Evolutionary conservation across 2,329 filamentous ascomycete species (phyloP).

Genomic region (Plenodomus biglobosus): DNA sequence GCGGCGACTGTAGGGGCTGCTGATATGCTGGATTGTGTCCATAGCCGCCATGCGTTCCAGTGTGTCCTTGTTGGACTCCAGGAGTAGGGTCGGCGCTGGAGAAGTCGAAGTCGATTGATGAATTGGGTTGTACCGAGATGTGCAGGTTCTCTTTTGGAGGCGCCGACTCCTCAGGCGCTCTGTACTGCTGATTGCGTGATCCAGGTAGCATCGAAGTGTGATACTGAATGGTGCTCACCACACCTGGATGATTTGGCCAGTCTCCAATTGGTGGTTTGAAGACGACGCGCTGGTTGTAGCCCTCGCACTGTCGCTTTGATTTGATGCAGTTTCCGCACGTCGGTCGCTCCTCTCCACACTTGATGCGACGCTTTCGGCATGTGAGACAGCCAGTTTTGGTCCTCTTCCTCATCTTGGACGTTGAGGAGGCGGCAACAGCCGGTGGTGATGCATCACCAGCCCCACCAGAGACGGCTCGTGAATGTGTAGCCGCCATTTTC

Average conservation of each 20-base stretch:
- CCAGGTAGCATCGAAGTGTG: conserved; percentile 45
- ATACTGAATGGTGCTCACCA: conserved; percentile 42
- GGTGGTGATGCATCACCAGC: conserved; percentile 36
- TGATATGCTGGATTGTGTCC: conserved; percentile 30
- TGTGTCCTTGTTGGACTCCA: conserved; percentile 17
- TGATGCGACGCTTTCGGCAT: conserved; percentile 92
- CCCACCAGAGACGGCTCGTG: conserved; percentile 21
- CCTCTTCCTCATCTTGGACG: conserved; percentile 50
- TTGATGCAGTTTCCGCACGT: conserved; percentile 84
- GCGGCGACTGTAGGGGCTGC: conserved; percentile 36
- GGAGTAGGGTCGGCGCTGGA: conserved; percentile 20
- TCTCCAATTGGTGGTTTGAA: conserved; percentile 73
- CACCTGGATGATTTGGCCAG: conserved; percentile 45
- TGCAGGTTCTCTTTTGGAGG: conserved; percentile 25
- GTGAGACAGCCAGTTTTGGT: conserved; percentile 94
- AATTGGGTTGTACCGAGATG: conserved; percentile 34
- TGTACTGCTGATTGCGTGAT: conserved; percentile 26
- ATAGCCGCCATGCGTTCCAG: conserved; percentile 20
- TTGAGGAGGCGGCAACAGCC: conserved; percentile 18
- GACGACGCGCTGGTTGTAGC: conserved; percentile 77
- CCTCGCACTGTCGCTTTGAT: conserved; percentile 80
- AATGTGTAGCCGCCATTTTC: conserved; percentile 27
- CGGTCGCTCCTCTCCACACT: conserved; percentile 88
- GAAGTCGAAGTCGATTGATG: conserved; percentile 32
- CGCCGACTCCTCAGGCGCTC: conserved; percentile 11